Evolutionary conservation across 192 early-diverging fungal genomes (phyloP).

Genomic region (Coemansia sp.): DNA sequence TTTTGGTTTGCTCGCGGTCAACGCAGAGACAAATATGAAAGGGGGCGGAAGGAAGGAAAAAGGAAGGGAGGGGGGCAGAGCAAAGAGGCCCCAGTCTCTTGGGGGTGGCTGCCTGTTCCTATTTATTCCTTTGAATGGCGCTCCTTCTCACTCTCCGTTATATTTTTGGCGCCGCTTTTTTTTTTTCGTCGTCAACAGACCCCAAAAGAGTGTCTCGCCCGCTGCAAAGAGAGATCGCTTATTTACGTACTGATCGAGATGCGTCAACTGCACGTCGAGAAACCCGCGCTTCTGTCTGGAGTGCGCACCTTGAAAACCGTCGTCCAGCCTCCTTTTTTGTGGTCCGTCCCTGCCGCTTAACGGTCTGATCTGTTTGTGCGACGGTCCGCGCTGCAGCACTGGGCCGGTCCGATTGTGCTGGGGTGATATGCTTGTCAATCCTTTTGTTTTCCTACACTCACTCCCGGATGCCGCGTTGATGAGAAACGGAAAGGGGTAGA

Average conservation of each 20-base stretch:
- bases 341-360: slow-evolving; percentile 6
- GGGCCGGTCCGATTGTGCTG: slow-evolving; percentile 3
- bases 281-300: not conserved
- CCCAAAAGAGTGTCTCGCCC: slow-evolving; percentile 12
- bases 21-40: slow-evolving; percentile 48
- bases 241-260: slow-evolving; percentile 3
- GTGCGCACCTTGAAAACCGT: not conserved
- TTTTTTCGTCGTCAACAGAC: not conserved
- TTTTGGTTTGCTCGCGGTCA: slow-evolving; percentile 53
- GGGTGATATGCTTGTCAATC: slow-evolving; percentile 1
- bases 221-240: slow-evolving; percentile 23
- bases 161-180: not conserved
- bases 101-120: not conserved
- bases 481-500: not conserved
- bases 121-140: slow-evolving; percentile 8
- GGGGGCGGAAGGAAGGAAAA: slow-evolving; percentile 15
- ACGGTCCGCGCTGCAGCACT: slow-evolving; percentile 5
- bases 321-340: not conserved
- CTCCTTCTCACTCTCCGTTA: slow-evolving; percentile 2
- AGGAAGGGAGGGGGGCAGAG: slow-evolving; percentile 9
- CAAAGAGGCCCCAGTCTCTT: slow-evolving; percentile 9
- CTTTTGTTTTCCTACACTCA: not conserved
- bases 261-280: slow-evolving; percentile 2
- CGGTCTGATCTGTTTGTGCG: slow-evolving; percentile 5
- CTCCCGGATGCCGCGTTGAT: slow-evolving; percentile 1